Evolutionary conservation across 2,329 filamentous ascomycete species (phyloP), one percentile per base, ranked within the genome.

Genomic region (Leptodontidium sp.): DNA sequence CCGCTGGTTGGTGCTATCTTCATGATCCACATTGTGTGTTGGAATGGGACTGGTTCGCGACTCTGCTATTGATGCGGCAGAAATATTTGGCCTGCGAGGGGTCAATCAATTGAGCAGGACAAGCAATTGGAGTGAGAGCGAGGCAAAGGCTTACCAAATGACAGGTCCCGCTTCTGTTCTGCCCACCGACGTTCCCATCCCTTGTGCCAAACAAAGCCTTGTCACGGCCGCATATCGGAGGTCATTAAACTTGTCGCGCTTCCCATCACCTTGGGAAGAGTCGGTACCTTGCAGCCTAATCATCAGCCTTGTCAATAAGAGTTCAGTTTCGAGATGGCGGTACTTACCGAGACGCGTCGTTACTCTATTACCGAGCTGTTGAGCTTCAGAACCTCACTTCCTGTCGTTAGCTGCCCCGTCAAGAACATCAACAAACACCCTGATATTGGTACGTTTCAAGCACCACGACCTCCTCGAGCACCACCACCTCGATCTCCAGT

Each of bases 301-400:
- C 21, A 3, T 59, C 21, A 24, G 21, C n/a, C 21, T 45, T 59
- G 38, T 59, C 57, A 17, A 45, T n/a, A 26, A 26, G 32, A 64
- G 32, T 52, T 43, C 32, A 24, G 12, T 17, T 24, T 43, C 29
- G 62, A 49, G 49, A 72, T 71, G 71, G 47, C 55, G 29, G 29
- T 57, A 47, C 26, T 57, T 24, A 29, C 50, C 26, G 58, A 62
- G 15, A 49, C 65, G 35, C 70, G 64, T 52, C 71, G 72, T 40
- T 79, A 78, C 68, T 52, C 69, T 5, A 40, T 69, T 29, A 70
- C 72, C 24, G 75, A 78, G 64, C 65, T 79, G 61, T 66, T 78
- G n/a, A 26, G 57, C 26, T 38, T 79, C 66, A 73, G 72, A 67
- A 69, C 35, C 32, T 71, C 73, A 8, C 73, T 77, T 64, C 69